Evolutionary conservation across 1,139 yeast species (phyloP).

Genomic region (Pichia sp.): DNA sequence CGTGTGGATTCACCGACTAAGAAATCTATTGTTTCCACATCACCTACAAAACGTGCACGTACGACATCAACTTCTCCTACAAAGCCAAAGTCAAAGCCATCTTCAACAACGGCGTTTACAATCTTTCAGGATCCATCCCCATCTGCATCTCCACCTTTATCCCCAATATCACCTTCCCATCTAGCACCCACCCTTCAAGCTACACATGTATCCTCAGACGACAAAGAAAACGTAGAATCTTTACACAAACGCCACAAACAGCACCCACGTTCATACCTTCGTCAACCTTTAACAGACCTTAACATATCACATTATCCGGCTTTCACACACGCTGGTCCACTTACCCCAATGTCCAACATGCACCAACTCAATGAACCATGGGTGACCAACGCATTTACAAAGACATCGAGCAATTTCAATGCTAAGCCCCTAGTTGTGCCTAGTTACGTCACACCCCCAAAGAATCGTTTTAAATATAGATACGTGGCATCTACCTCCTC

Average conservation of each 20-base stretch:
- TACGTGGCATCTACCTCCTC: too few species aligned
- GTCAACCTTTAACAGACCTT: conserved; percentile 11
- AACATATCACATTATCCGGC: conserved; percentile 13
- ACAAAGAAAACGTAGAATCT: conserved; percentile 1
- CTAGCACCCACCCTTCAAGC: background rate
- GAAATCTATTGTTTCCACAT: background rate
- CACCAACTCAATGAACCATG: conserved; percentile 13
- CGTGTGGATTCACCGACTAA: conserved; percentile 10
- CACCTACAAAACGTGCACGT: conserved; percentile 7
- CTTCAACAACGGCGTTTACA: background rate
- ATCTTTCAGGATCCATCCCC: conserved; percentile 9
- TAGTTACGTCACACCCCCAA: conserved; percentile 15
- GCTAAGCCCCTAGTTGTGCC: conserved; percentile 6
- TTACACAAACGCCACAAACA: background rate
- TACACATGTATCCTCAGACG: background rate
- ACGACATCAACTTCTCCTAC: conserved; percentile 1
- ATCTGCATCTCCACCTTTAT: background rate
- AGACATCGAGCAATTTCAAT: background rate
- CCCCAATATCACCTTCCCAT: background rate
- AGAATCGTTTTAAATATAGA: too few species aligned
- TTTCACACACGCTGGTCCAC: background rate
- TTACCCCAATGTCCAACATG: conserved; percentile 1
- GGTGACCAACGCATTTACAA: conserved; percentile 9
- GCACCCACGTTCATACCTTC: background rate
- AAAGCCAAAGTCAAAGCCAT: conserved; percentile 1